A percentile compares a stretch with the other conserved stretches of the same genome.
phyloP scores from a whole-genome alignment of 1,284 basidiomycete species.

The Apiotrichum laibachii region DNA sequence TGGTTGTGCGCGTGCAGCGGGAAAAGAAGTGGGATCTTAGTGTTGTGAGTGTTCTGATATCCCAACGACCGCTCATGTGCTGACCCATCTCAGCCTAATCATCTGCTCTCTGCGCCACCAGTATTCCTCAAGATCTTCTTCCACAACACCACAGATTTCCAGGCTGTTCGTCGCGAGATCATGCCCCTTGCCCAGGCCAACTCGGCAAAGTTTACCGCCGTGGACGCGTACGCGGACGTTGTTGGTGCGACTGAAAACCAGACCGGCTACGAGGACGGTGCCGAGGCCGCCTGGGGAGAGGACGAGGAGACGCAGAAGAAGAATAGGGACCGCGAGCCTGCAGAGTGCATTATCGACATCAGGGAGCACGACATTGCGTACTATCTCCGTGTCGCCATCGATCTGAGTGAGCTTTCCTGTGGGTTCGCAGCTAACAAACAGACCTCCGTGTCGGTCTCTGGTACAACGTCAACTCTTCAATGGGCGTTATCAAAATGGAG shows the following conservation, averaged over 20 bases:
- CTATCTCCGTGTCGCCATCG: constrained; percentile 96
- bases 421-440: constrained; percentile 23
- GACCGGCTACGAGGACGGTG: constrained; percentile 55
- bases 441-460: constrained; percentile 95
- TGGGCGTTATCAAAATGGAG: constrained; percentile 74
- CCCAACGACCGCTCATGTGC: neutral
- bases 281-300: constrained; percentile 57
- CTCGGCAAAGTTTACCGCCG: constrained; percentile 87
- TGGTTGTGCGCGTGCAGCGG: constrained; percentile 72
- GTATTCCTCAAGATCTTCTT: constrained; percentile 88
- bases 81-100: constrained; percentile 66
- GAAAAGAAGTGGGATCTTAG: constrained; percentile 91
- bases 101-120: constrained; percentile 85
- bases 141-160: constrained; percentile 86
- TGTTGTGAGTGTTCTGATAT: constrained; percentile 53
- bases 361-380: constrained; percentile 97
- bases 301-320: constrained; percentile 54
- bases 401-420: constrained; percentile 61
- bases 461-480: constrained; percentile 84
- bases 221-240: constrained; percentile 98
- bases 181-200: constrained; percentile 86
- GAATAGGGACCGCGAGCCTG: constrained; percentile 68
- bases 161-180: constrained; percentile 81
- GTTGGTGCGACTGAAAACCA: constrained; percentile 65
- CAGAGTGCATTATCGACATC: constrained; percentile 88